Evolutionary conservation across 2,329 filamentous ascomycete species (phyloP).

Genomic region (Cladophialophora psammophila): DNA sequence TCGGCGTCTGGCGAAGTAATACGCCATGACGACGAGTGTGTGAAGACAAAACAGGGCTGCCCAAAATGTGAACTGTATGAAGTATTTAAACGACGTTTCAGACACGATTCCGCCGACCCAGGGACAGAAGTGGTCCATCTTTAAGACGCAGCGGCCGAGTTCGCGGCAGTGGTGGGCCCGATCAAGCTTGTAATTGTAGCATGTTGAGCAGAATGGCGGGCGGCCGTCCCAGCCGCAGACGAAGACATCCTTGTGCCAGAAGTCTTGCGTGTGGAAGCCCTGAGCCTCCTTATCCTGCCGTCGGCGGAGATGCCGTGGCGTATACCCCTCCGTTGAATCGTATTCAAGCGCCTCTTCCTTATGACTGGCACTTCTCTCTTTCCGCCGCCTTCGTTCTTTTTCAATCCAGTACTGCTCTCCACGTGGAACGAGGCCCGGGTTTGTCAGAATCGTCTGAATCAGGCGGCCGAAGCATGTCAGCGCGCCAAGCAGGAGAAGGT

Average conservation of each 20-base stretch:
- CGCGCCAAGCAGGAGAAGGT: constrained; percentile 73
- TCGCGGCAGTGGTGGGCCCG: constrained; percentile 87
- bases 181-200: constrained; percentile 87
- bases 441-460: constrained; percentile 69
- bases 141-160: constrained; percentile 78
- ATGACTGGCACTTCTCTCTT: constrained; percentile 23
- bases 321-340: constrained; percentile 22
- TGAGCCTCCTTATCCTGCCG: constrained; percentile 40
- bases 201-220: constrained; percentile 86
- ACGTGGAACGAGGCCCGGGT: constrained; percentile 77
- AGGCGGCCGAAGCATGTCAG: constrained; percentile 74
- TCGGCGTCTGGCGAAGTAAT: constrained; percentile 66
- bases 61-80: constrained; percentile 85
- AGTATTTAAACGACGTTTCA: constrained; percentile 89
- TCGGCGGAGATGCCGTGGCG: constrained; percentile 23
- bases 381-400: constrained; percentile 40
- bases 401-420: constrained; percentile 53
- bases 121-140: constrained; percentile 96
- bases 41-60: constrained; percentile 71
- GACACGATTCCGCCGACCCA: constrained; percentile 94
- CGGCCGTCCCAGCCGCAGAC: constrained; percentile 81
- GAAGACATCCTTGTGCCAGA: constrained; percentile 74
- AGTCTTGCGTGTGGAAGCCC: constrained; percentile 40
- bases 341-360: constrained; percentile 34
- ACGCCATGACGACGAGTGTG: constrained; percentile 68